phyloP scores from a whole-genome alignment of 2,329 filamentous ascomycete genomes.

The Tolypocladium cylindrosporum region DNA sequence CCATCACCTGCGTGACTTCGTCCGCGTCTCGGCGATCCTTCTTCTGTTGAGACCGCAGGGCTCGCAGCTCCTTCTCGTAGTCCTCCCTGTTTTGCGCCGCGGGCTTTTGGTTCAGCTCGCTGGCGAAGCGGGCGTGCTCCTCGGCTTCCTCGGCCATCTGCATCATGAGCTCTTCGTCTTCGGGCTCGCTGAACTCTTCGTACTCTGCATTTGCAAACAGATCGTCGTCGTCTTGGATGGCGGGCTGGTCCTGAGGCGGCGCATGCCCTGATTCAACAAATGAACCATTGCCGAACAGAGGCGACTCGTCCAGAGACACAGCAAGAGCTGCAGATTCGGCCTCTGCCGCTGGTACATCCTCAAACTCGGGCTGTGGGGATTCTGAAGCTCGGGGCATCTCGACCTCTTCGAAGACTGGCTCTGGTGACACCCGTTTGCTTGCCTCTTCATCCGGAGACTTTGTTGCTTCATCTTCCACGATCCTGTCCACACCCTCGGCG shows the following conservation, averaged over 20 bases:
- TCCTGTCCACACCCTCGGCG: slow-evolving; percentile 3
- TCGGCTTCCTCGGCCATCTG: slow-evolving; percentile 85
- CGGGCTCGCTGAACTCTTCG: slow-evolving; percentile 71
- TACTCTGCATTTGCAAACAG: slow-evolving; percentile 52
- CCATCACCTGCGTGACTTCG: slow-evolving; percentile 93
- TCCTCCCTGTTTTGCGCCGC: slow-evolving; percentile 60
- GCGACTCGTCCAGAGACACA: background rate
- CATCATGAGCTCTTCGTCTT: slow-evolving; percentile 80
- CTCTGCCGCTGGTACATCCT: slow-evolving; percentile 21
- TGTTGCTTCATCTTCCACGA: background rate
- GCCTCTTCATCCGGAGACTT: background rate
- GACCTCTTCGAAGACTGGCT: slow-evolving; percentile 28
- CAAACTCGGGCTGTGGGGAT: slow-evolving; percentile 25
- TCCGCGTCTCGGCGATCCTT: slow-evolving; percentile 94
- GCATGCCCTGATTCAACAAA: background rate
- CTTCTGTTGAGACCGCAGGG: slow-evolving; percentile 86
- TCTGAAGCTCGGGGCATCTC: slow-evolving; percentile 14
- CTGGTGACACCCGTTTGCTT: slow-evolving; percentile 5
- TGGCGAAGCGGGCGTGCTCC: slow-evolving; percentile 88
- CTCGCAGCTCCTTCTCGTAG: slow-evolving; percentile 80
- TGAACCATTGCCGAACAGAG: slow-evolving; percentile 8
- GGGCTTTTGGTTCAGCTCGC: slow-evolving; percentile 69
- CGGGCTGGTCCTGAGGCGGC: background rate
- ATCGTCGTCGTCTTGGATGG: slow-evolving; percentile 24
- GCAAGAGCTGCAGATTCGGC: background rate